These are phyloP conservation scores for Diplodia sapinea DNA, from an alignment of 2,329 filamentous ascomycete species.

Conservation along the genomic window DNA sequence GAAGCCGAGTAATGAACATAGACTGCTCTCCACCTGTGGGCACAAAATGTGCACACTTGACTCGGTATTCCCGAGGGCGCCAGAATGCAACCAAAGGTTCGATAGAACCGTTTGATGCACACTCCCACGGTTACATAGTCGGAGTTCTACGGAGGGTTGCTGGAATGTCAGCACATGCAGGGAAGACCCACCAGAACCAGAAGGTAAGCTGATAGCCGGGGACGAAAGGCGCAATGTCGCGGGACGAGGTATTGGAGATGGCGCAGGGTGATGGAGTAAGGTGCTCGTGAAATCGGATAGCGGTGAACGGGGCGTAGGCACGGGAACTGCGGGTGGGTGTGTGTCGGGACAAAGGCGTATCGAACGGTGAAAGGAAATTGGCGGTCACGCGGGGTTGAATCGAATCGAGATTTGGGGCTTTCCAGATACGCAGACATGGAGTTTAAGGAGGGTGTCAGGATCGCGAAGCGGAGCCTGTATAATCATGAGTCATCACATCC, in stretches of 20 bases:
- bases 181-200: neutral
- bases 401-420: constrained; percentile 2
- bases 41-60: neutral
- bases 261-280: neutral
- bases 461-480: constrained; percentile 24
- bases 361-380: constrained; percentile 5
- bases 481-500: constrained; percentile 27
- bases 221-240: neutral
- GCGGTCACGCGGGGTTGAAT: constrained; percentile 8
- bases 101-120: neutral
- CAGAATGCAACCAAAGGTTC: neutral
- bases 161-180: neutral
- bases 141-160: neutral
- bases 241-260: neutral
- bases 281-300: neutral
- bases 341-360: constrained; percentile 8
- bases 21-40: neutral
- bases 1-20: neutral
- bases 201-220: neutral
- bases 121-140: neutral
- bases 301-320: constrained; percentile 5
- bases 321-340: constrained; percentile 18
- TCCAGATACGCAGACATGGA: constrained; percentile 8
- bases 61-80: neutral
- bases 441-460: neutral